Conservation (phyloP, 139 green algal genomes). For the Mesotaenium endlicherianum region DNA sequence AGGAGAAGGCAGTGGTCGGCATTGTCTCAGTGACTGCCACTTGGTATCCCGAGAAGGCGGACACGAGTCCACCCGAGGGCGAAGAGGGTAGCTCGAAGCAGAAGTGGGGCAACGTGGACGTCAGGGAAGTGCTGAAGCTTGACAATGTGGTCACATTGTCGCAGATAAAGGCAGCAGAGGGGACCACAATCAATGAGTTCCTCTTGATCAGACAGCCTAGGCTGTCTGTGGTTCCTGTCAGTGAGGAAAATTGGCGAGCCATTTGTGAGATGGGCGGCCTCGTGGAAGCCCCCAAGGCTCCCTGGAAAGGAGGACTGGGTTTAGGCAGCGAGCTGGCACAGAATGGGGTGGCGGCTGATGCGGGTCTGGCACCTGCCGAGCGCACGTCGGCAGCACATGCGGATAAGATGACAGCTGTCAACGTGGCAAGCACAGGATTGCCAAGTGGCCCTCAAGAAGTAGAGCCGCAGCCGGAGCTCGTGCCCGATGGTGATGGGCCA, state of each 20-base stretch:
- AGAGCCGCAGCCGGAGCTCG: too few species aligned
- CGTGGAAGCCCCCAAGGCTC: too few species aligned
- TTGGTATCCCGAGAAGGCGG: slow-evolving; percentile 6
- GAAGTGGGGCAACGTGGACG: slow-evolving; percentile 8
- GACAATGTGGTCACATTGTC: neutral
- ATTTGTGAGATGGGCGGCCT: slow-evolving; percentile 6
- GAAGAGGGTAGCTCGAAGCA: neutral
- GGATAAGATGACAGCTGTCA: too few species aligned
- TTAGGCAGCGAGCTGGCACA: too few species aligned
- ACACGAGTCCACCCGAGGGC: neutral
- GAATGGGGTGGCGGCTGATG: too few species aligned
- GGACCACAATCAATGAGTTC: neutral
- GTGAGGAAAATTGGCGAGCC: slow-evolving; percentile 5
- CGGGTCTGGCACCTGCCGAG: too few species aligned
- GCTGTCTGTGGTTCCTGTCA: slow-evolving; percentile 24
- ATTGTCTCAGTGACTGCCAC: slow-evolving; percentile 5
- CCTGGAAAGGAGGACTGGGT: too few species aligned
- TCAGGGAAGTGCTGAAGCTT: neutral
- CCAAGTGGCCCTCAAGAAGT: too few species aligned
- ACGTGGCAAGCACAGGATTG: too few species aligned
- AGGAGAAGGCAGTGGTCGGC: slow-evolving; percentile 9
- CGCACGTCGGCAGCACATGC: too few species aligned
- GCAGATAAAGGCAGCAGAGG: slow-evolving; percentile 7
- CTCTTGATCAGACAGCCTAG: slow-evolving; percentile 7
- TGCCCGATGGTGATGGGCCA: too few species aligned